phyloP scores from a whole-genome alignment of 495 filamentous ascomycete species.

The Penicillium ochrochloron region DNA sequence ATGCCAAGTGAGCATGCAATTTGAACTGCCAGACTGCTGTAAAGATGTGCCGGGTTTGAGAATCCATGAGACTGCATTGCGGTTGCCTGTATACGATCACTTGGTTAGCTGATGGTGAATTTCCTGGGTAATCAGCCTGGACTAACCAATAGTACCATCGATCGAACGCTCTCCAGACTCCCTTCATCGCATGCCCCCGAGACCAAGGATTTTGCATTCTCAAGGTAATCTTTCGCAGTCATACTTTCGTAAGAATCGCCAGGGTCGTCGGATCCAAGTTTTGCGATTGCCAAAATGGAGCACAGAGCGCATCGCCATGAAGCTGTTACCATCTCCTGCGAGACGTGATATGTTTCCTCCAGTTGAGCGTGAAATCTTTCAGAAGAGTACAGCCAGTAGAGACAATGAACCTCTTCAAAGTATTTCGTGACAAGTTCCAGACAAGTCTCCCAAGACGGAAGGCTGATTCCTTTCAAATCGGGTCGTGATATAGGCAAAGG shows the following conservation, averaged over 20 bases:
- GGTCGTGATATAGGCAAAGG: not conserved
- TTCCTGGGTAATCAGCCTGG: not conserved
- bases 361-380: not conserved
- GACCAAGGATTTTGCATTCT: not conserved
- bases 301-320: not conserved
- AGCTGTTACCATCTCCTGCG: not conserved
- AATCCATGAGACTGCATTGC: not conserved
- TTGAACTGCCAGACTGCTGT: not conserved
- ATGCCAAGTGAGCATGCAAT: not conserved
- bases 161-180: not conserved
- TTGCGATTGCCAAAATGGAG: slow-evolving; percentile 1
- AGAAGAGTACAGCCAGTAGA: not conserved
- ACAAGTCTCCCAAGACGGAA: not conserved
- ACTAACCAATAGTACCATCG: not conserved
- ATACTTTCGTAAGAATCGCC: not conserved
- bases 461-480: not conserved
- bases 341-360: not conserved
- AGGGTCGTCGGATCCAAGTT: not conserved
- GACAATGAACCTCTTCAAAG: not conserved
- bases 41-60: not conserved
- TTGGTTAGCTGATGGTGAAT: not conserved
- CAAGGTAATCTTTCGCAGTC: not conserved
- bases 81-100: not conserved
- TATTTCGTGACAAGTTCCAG: not conserved
- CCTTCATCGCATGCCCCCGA: not conserved